These are phyloP conservation scores for Aquilaria agallochum DNA, from an alignment of 441 rosid species.

Conservation along the genomic window DNA sequence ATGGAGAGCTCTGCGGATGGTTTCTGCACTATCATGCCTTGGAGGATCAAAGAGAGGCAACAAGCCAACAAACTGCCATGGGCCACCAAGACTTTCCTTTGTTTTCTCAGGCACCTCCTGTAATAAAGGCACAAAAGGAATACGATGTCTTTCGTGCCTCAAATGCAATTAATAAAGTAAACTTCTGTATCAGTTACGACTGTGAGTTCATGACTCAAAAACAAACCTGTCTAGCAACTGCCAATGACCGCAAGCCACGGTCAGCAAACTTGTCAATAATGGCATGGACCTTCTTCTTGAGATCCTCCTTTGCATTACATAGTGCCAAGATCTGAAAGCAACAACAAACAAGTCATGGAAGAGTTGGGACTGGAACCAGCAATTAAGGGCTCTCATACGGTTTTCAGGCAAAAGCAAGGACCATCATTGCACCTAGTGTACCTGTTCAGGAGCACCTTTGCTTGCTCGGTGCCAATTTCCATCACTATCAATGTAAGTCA, in stretches of 20 bases:
- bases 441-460: conserved; percentile 97
- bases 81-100: conserved; percentile 27
- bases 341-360: conserved; percentile 10
- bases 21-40: conserved; percentile 32
- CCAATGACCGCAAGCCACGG: conserved; percentile 1
- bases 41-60: conserved; percentile 32
- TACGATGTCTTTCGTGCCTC: too few species aligned
- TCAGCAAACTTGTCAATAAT: conserved; percentile 6
- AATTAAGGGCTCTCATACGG: too few species aligned
- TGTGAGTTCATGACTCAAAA: not conserved
- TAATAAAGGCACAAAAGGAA: not conserved
- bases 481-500: conserved; percentile 59
- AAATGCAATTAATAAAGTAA: too few species aligned
- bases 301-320: conserved; percentile 49
- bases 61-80: conserved; percentile 32
- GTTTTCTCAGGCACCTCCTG: conserved; percentile 28
- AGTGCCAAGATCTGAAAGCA: conserved; percentile 56
- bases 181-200: not conserved
- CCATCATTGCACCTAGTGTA: conserved; percentile 6
- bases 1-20: conserved; percentile 28
- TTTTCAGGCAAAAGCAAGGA: too few species aligned
- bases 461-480: conserved; percentile 88
- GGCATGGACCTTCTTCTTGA: conserved; percentile 2
- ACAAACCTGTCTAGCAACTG: not conserved
- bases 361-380: not conserved